These are phyloP conservation scores for Peterozyma xylosa DNA, from an alignment of 805 yeast species.

Conservation along the genomic window DNA sequence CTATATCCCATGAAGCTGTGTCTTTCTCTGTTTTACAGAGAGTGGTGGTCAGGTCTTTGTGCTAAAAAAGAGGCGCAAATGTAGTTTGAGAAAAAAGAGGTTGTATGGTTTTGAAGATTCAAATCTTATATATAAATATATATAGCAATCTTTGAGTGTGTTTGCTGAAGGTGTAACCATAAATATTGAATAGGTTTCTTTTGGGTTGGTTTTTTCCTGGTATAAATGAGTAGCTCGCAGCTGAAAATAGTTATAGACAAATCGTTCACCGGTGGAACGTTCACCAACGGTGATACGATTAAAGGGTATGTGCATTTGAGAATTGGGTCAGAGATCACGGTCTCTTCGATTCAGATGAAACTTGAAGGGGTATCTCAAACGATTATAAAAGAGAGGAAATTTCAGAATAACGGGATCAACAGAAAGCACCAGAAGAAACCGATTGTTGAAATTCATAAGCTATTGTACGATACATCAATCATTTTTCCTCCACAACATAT, in stretches of 20 bases:
- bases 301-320: slow-evolving; percentile 31
- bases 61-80: too few relatives aligned
- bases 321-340: slow-evolving; percentile 31
- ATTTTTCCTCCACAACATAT: slow-evolving; percentile 48
- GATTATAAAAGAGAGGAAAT: slow-evolving; percentile 22
- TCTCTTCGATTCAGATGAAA: slow-evolving; percentile 42
- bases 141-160: too few relatives aligned
- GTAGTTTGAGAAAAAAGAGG: too few relatives aligned
- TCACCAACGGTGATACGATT: slow-evolving; percentile 38
- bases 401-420: slow-evolving; percentile 1
- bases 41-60: too few relatives aligned
- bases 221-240: neutral
- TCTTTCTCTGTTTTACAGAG: too few relatives aligned
- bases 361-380: slow-evolving; percentile 41
- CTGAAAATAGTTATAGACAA: slow-evolving; percentile 14
- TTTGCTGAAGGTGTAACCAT: too few relatives aligned
- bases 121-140: too few relatives aligned
- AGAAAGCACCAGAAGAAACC: slow-evolving; percentile 12
- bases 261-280: slow-evolving; percentile 27
- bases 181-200: too few relatives aligned
- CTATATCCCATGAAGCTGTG: too few relatives aligned
- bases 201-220: too few relatives aligned
- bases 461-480: slow-evolving; percentile 39
- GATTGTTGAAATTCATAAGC: slow-evolving; percentile 30
- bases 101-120: too few relatives aligned